Base-by-base conservation (phyloP, 2,329 filamentous ascomycete genomes). In the Monosporascus sp. region DNA sequence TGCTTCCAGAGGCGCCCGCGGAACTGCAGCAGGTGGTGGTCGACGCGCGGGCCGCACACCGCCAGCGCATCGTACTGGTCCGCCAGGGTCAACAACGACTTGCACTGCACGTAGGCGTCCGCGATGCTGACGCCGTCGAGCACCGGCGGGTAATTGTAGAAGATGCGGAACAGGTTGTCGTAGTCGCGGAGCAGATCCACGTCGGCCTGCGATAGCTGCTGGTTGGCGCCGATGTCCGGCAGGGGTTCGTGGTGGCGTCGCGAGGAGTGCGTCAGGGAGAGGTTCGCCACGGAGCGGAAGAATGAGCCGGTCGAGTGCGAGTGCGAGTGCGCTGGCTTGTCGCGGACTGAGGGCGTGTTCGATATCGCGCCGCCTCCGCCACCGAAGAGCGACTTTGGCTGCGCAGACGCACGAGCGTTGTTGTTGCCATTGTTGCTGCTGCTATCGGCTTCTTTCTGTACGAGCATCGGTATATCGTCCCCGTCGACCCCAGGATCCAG, bases 1-100 rank as follows among this genome's bases (percentile, higher is more conserved):
- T 97, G 93, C 70, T 94, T 96, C 87, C 92, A 97, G 2, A 97
- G 79, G 2, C 90, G 83, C 22, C 88, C 89, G 64, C 94, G 90
- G 69, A 97, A 97, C 62, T 94, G 90, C 17, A 97, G 77, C 15
- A 97, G 79, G 69, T 97, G 93, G 73, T 97, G 92, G 71, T 97
- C 93, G 45, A 97, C 89, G 38, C 93, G 83, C 1, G 90, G 89
- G 0, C 92, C 92, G 8, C 95, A 90, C 17, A 97, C 90, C 31
- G 86, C 79, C 14, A 97, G 80, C 15, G 92, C 90, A 68, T 96
- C 92, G 74, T 97, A 97, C 76, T 94, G 90, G 71, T 97, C 92
- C n/a, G 91, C 93, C 18, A 97, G 79, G 14, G 85, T 83, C 41
- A 97, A 81, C 3, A 97, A 81, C 14, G 89, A 88, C 72, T 97